Conservation (phyloP, 164 flowering plant genomes). For the Taxillus chinensis region DNA sequence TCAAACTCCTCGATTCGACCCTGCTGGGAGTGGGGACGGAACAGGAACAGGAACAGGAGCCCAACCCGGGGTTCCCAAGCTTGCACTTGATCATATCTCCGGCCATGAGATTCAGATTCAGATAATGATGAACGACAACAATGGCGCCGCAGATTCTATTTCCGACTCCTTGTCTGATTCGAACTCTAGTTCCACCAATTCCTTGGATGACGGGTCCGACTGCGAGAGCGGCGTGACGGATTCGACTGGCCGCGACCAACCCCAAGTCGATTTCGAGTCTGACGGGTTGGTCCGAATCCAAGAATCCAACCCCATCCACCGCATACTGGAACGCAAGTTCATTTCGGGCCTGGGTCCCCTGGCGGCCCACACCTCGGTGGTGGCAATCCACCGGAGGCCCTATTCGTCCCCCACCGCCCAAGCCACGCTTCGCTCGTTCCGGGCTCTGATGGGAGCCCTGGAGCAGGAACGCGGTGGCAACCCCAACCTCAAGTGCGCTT, state of each 20-base stretch:
- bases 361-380: constrained; percentile 6
- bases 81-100: too few relatives aligned
- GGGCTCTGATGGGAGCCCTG: constrained; percentile 13
- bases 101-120: too few relatives aligned
- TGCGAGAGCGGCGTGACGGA: constrained; percentile 27
- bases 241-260: background rate
- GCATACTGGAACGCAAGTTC: constrained; percentile 17
- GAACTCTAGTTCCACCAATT: too few relatives aligned
- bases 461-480: constrained; percentile 20
- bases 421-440: constrained; percentile 20
- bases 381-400: constrained; percentile 13
- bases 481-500: constrained; percentile 26
- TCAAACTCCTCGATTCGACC: too few relatives aligned
- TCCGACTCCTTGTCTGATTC: too few relatives aligned
- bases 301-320: constrained; percentile 14
- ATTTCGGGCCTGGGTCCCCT: constrained; percentile 16
- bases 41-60: too few relatives aligned
- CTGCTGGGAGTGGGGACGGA: too few relatives aligned
- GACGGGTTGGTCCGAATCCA: constrained; percentile 13
- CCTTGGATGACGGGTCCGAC: constrained; percentile 17
- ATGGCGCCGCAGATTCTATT: too few relatives aligned
- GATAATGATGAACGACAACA: too few relatives aligned
- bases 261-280: background rate
- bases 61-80: too few relatives aligned
- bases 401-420: constrained; percentile 3